Conservation (phyloP, 2,329 filamentous ascomycete species). For the Diaporthe citri region DNA sequence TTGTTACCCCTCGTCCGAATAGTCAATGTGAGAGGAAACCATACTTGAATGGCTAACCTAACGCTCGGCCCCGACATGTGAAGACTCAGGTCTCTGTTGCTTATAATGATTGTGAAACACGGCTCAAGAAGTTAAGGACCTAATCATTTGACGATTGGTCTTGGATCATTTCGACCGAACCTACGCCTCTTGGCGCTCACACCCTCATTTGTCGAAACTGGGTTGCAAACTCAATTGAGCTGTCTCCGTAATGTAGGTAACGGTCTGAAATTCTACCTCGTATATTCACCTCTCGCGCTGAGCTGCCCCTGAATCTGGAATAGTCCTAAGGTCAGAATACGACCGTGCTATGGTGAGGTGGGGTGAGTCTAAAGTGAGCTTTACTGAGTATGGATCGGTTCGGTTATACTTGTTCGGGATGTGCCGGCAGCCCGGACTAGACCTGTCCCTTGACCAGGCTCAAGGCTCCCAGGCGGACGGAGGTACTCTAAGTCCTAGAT, state of each 20-base stretch:
- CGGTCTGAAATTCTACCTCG: neutral
- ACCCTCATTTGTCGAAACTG: neutral
- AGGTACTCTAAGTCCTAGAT: too few relatives aligned
- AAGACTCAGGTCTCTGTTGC: neutral
- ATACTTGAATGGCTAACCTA: neutral
- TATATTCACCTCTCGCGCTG: too few relatives aligned
- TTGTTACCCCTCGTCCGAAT: neutral
- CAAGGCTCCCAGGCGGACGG: too few relatives aligned
- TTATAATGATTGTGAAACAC: neutral
- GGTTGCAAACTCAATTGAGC: neutral
- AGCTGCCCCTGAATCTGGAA: too few relatives aligned
- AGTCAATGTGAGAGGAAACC: neutral
- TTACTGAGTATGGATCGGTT: too few relatives aligned
- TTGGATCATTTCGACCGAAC: constrained; percentile 4
- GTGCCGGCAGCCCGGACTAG: too few relatives aligned
- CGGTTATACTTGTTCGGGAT: too few relatives aligned
- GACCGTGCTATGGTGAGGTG: too few relatives aligned
- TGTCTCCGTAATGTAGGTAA: neutral
- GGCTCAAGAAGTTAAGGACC: neutral
- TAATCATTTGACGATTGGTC: neutral
- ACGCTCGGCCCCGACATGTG: neutral
- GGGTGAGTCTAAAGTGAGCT: too few relatives aligned
- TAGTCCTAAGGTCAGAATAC: too few relatives aligned
- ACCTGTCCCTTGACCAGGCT: too few relatives aligned
- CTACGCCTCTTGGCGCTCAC: neutral